A percentile compares a stretch with the other conserved stretches of the same genome.
Conservation (phyloP, 1,284 basidiomycete genomes). For the Boletus subluridellus region DNA sequence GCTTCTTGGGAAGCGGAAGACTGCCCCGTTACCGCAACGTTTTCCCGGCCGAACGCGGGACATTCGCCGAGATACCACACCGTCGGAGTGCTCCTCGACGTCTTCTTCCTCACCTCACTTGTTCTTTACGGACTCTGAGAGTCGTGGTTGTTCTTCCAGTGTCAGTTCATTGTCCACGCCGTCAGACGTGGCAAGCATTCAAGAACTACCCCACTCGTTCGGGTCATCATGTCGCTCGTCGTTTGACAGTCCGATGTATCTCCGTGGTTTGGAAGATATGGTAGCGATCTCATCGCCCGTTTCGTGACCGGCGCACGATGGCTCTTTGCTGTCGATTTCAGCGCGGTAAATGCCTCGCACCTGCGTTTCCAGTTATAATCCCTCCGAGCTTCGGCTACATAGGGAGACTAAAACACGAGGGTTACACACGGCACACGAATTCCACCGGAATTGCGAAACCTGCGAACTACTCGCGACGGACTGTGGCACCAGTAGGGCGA, state of each 20-base stretch:
- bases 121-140: conserved; percentile 3
- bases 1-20: conserved; percentile 5
- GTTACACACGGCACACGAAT: not conserved
- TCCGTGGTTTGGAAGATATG: not conserved
- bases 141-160: conserved; percentile 3
- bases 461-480: not conserved
- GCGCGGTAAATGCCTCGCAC: not conserved
- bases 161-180: not conserved
- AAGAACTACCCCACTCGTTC: not conserved
- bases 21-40: conserved; percentile 5
- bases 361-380: not conserved
- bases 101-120: conserved; percentile 1
- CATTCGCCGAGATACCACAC: not conserved
- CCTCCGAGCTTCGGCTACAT: not conserved
- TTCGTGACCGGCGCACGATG: not conserved
- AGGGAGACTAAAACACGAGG: not conserved
- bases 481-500: not conserved
- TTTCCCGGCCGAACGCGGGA: not conserved
- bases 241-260: not conserved
- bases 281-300: not conserved
- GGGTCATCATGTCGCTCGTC: not conserved
- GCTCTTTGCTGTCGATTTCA: not conserved
- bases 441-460: not conserved
- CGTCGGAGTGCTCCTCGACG: conserved; percentile 11
- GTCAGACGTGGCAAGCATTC: not conserved